Base-by-base conservation (phyloP, 2,329 filamentous ascomycete genomes). In the Nannizziopsis arthrosporioides region DNA sequence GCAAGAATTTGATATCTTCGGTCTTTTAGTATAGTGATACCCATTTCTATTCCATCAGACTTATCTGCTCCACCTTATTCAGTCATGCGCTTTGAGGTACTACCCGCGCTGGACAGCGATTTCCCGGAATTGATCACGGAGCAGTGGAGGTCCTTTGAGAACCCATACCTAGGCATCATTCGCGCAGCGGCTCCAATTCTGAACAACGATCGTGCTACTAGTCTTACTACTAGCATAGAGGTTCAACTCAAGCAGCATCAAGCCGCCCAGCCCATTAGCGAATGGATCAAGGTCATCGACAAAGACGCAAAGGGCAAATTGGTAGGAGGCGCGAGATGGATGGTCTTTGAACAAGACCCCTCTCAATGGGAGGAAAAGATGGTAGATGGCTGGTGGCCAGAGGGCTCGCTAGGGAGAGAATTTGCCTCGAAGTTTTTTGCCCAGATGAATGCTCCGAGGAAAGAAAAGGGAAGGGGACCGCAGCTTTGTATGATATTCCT, bases 231-330 rank as follows among this genome's bases (percentile, higher is more conserved):
- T 2, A 54, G 53, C 3, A 55, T 53, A 2, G 42, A 51, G 2
- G 50, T 56, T 1, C 55, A 59, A 17, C 38, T 58, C 12, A 36
- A 48, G 8, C 58, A 58, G 54, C 55, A 61, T 22, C 54, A 56
- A 8, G 36, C 55, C 9, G 19, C 38, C 10, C 57, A 63, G 27
- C 58, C 59, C 1, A 51, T 58, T 1, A 60, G 56, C 46, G 50
- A 56, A 34, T 64, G 61, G 62, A 45, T 60, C 3, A 62, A 63
- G 44, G 55, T 64, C 1, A 56, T 63, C 30, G 61, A 63, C 44
- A 52, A 52, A 11, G 54, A 60, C 11, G 61, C 57, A 1, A 57
- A 57, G 3, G 58, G 58, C 10, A 55, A 51, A 14, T 48, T 63
- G n/a, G 59, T 54, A 1, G 62, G 59, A 0, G 61, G 47, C 1